Conservation (phyloP, 202 grass and related monocot species). For the Carex sylvatica region DNA sequence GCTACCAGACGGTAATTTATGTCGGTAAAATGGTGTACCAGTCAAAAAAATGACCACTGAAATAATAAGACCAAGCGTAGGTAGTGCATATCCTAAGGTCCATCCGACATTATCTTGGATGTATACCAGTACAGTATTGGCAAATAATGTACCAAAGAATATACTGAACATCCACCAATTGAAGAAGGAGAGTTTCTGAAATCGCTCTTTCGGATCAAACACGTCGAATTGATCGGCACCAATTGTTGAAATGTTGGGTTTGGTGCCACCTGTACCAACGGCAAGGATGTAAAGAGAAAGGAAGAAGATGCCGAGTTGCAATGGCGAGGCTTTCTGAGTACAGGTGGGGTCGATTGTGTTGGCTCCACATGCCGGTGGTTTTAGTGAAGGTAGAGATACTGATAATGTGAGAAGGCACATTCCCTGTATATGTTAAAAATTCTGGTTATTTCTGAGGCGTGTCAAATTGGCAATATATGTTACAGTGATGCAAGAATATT, state of each 20-base stretch:
- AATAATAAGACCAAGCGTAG: conserved; percentile 59
- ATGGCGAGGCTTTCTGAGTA: conserved; percentile 35
- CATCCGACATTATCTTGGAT: conserved; percentile 89
- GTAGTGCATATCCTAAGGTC: conserved; percentile 77
- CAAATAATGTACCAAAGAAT: conserved; percentile 95
- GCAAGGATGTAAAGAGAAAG: conserved; percentile 71
- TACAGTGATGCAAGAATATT: neutral
- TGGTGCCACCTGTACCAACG: conserved; percentile 83
- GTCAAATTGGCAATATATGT: neutral
- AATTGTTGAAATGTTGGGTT: conserved; percentile 97
- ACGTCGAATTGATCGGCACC: conserved; percentile 93
- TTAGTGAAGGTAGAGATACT: conserved; percentile 69
- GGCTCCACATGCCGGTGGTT: conserved; percentile 49
- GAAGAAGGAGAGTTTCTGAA: conserved; percentile 98
- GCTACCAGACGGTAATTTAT: conserved; percentile 69
- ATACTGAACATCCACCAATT: conserved; percentile 99
- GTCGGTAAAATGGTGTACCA: conserved; percentile 82
- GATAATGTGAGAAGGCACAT: conserved; percentile 65
- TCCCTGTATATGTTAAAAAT: conserved; percentile 35
- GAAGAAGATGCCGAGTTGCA: conserved; percentile 84
- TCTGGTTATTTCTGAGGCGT: neutral
- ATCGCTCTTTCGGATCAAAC: conserved; percentile 51
- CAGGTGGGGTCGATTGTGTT: conserved; percentile 46
- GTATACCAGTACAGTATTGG: conserved; percentile 78
- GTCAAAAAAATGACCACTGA: conserved; percentile 69